Conservation (phyloP, 2,329 filamentous ascomycete genomes). For the Penicillium paneum region DNA sequence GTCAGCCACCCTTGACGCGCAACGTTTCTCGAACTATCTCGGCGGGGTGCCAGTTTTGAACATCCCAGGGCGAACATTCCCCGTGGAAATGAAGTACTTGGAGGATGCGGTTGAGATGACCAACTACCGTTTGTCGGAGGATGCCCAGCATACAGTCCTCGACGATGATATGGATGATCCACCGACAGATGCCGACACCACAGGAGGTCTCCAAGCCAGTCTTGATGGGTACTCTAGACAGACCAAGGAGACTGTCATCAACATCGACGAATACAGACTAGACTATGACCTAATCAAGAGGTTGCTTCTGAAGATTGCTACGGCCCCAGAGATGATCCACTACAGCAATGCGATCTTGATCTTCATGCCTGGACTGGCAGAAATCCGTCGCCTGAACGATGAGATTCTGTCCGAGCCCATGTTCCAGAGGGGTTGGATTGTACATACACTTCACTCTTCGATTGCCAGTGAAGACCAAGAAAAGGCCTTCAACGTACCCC, state of each 20-base stretch:
- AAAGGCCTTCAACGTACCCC: slow-evolving; percentile 82
- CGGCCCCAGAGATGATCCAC: slow-evolving; percentile 59
- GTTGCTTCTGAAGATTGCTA: slow-evolving; percentile 72
- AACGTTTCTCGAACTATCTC: slow-evolving; percentile 85
- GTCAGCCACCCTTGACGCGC: slow-evolving; percentile 94
- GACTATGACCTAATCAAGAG: slow-evolving; percentile 83
- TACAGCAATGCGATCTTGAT: slow-evolving; percentile 92
- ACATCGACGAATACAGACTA: slow-evolving; percentile 86
- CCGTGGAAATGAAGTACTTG: slow-evolving; percentile 80
- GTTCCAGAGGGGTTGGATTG: slow-evolving; percentile 74
- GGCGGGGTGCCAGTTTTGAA: slow-evolving; percentile 80
- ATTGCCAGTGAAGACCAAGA: slow-evolving; percentile 97
- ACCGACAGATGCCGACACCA: slow-evolving; percentile 44
- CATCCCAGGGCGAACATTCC: slow-evolving; percentile 90
- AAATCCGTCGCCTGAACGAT: slow-evolving; percentile 86
- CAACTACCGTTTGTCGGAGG: slow-evolving; percentile 67
- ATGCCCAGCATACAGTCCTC: slow-evolving; percentile 38
- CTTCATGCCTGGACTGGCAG: slow-evolving; percentile 90
- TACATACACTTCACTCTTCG: slow-evolving; percentile 88
- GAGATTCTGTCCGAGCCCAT: slow-evolving; percentile 72
- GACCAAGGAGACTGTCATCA: slow-evolving; percentile 70
- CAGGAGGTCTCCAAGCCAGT: slow-evolving; percentile 60
- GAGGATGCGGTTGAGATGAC: slow-evolving; percentile 92
- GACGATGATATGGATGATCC: slow-evolving; percentile 50
- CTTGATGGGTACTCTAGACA: slow-evolving; percentile 70